Evolutionary conservation across 2,329 filamentous ascomycete genomes (phyloP).

Genomic region (Epichloe glyceriae): DNA sequence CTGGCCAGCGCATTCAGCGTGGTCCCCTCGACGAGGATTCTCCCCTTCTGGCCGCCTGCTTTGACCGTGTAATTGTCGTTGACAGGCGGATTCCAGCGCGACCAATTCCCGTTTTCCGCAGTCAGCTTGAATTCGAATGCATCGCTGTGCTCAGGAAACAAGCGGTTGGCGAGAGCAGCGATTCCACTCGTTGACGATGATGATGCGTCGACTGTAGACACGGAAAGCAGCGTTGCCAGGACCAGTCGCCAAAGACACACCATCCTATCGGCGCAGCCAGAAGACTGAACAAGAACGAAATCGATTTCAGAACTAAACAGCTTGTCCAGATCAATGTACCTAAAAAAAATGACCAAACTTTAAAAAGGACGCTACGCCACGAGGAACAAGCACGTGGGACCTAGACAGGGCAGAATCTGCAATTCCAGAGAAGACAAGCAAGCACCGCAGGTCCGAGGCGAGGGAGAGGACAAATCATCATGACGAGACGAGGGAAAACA

Average conservation of each 20-base stretch:
- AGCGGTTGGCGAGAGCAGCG: constrained; percentile 8
- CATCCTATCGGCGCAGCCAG: neutral
- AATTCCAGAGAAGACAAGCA: neutral
- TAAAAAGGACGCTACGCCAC: neutral
- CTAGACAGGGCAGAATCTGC: neutral
- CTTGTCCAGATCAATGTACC: neutral
- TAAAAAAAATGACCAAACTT: too few relatives aligned
- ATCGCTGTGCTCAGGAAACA: constrained; percentile 7
- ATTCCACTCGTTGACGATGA: constrained; percentile 7
- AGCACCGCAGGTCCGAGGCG: neutral
- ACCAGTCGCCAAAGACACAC: neutral
- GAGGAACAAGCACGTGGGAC: neutral
- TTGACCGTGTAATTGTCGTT: constrained; percentile 12
- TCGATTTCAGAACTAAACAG: neutral
- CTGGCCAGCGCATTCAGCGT: constrained; percentile 11
- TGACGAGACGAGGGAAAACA: neutral
- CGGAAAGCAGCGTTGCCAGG: neutral
- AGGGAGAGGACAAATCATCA: neutral
- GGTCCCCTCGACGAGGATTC: constrained; percentile 10
- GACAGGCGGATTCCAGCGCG: constrained; percentile 10
- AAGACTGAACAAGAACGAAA: neutral
- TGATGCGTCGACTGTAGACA: neutral
- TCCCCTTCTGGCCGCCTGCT: constrained; percentile 2
- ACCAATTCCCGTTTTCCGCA: constrained; percentile 6
- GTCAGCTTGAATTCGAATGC: constrained; percentile 10